Percentiles rank a stretch among this genome's conserved stretches.
These are phyloP conservation scores for Mortierella sp. DNA, from an alignment of 371 early-diverging fungal genomes.

Conservation along the genomic window DNA sequence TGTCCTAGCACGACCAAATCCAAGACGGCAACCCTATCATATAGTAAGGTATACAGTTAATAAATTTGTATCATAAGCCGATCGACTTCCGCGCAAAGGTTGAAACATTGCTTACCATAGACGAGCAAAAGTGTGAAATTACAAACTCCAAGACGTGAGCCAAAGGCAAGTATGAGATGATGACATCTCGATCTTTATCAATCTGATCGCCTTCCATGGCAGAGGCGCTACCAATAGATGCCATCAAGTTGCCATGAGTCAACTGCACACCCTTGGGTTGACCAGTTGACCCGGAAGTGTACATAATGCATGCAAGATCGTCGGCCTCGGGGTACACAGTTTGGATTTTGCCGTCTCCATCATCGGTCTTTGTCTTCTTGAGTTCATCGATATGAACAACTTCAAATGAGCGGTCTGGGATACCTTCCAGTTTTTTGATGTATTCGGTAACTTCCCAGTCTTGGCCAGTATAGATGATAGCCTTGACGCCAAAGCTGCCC, in stretches of 20 bases:
- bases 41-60: too few species aligned
- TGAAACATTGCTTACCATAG: conserved; percentile 35
- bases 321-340: conserved; percentile 65
- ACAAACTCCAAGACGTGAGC: conserved; percentile 90
- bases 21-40: conserved; percentile 67
- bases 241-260: conserved; percentile 81
- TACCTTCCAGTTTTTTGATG: conserved; percentile 35
- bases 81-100: neutral
- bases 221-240: conserved; percentile 66
- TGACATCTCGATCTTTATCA: conserved; percentile 60
- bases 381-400: conserved; percentile 54
- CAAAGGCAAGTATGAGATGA: conserved; percentile 92
- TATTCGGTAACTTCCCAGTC: conserved; percentile 46
- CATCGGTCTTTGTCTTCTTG: conserved; percentile 30
- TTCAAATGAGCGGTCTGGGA: conserved; percentile 30
- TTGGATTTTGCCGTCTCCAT: conserved; percentile 18
- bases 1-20: conserved; percentile 86
- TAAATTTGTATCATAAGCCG: too few species aligned
- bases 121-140: conserved; percentile 49
- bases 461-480: conserved; percentile 72
- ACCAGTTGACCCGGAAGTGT: conserved; percentile 92
- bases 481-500: conserved; percentile 58
- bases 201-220: conserved; percentile 60
- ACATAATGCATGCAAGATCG: conserved; percentile 89
- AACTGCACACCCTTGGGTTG: conserved; percentile 79